phyloP scores from a whole-genome alignment of 257 asterid species.

The Echites panduratus region DNA sequence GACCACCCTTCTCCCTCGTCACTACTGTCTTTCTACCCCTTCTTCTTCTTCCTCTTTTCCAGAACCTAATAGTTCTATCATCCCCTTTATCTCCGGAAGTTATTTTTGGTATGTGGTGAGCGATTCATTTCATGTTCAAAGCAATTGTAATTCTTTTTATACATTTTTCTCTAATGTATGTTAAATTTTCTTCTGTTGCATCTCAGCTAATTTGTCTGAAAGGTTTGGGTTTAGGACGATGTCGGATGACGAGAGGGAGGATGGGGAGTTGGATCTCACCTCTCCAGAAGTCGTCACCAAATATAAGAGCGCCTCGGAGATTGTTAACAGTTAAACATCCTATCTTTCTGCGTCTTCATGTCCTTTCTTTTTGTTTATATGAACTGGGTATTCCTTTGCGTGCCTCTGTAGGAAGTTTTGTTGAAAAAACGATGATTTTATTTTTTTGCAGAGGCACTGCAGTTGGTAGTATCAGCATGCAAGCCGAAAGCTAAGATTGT shows the following conservation, averaged over 20 bases:
- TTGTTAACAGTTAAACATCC: slow-evolving; percentile 46
- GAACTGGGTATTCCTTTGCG: background rate
- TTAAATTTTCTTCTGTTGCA: background rate
- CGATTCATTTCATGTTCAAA: background rate
- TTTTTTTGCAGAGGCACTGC: slow-evolving; percentile 69
- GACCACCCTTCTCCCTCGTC: background rate
- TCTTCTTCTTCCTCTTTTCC: background rate
- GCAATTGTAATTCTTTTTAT: background rate
- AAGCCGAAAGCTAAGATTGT: slow-evolving; percentile 73
- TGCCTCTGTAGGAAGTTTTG: background rate
- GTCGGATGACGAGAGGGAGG: slow-evolving; percentile 89
- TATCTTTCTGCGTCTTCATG: background rate
- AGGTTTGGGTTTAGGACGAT: slow-evolving; percentile 21
- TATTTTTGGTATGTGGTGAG: background rate
- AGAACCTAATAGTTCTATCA: background rate
- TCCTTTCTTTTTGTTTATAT: background rate
- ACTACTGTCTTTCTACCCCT: background rate
- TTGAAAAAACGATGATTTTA: background rate
- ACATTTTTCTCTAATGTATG: background rate
- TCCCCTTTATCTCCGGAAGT: background rate
- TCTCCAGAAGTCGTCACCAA: slow-evolving; percentile 72
- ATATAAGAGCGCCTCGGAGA: slow-evolving; percentile 76
- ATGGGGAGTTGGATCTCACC: slow-evolving; percentile 78
- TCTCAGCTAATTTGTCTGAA: background rate
- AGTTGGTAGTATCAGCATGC: slow-evolving; percentile 63